Evolutionary conservation across 176 grass and related monocot species (phyloP).

Genomic region (Poa annua): DNA sequence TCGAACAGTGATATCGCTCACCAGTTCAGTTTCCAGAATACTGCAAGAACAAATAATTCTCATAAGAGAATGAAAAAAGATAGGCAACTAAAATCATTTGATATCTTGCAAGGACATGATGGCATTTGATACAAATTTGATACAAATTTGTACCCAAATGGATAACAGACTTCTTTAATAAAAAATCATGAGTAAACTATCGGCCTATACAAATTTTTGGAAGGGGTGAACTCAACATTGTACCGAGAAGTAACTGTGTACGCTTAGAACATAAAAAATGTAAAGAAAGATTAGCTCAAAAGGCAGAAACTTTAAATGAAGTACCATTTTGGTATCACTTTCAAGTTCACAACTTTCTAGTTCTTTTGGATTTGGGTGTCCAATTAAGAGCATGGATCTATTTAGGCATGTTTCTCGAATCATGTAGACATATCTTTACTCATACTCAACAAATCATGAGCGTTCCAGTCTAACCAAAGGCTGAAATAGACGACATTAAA

Average conservation of each 20-base stretch:
- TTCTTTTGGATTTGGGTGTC: background rate
- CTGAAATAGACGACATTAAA: conserved; percentile 16
- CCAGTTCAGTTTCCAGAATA: conserved; percentile 68
- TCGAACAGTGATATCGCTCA: conserved; percentile 72
- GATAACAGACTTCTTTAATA: conserved; percentile 1
- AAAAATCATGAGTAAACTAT: conserved; percentile 14
- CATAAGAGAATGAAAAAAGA: conserved; percentile 5
- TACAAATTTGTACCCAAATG: background rate
- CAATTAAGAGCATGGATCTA: background rate
- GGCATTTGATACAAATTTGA: background rate
- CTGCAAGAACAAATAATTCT: conserved; percentile 61
- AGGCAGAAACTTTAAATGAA: conserved; percentile 4
- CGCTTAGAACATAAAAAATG: background rate
- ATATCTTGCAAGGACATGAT: conserved; percentile 1
- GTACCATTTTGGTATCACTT: conserved; percentile 15
- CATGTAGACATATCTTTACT: background rate
- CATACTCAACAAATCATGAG: background rate
- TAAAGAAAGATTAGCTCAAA: background rate
- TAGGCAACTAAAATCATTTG: background rate
- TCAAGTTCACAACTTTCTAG: background rate
- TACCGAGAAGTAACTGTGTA: background rate
- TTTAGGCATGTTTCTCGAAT: background rate
- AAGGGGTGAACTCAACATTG: background rate
- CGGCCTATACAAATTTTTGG: background rate
- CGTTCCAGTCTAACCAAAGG: background rate